Conservation (phyloP, 1,139 yeast genomes). For the Debaryomyces subglobosus region DNA sequence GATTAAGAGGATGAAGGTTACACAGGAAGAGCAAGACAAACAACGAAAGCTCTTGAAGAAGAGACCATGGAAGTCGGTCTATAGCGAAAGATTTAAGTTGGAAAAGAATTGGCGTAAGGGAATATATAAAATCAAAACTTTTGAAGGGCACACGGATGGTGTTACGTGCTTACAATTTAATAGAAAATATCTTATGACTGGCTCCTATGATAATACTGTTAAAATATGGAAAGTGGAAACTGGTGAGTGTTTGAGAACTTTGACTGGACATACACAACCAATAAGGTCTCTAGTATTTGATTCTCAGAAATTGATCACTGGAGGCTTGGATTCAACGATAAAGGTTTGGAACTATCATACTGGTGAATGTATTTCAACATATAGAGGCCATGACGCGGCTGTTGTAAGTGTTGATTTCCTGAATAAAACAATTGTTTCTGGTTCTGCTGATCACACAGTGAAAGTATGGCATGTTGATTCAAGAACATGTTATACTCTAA, state of each 20-base stretch:
- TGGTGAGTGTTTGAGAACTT: slow-evolving; percentile 74
- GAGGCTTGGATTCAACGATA: slow-evolving; percentile 87
- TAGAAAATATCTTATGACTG: slow-evolving; percentile 79
- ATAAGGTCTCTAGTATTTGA: slow-evolving; percentile 85
- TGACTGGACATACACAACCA: slow-evolving; percentile 84
- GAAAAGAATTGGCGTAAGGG: slow-evolving; percentile 97
- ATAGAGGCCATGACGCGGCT: slow-evolving; percentile 77
- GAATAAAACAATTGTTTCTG: slow-evolving; percentile 84
- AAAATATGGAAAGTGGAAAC: slow-evolving; percentile 88
- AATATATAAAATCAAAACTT: slow-evolving; percentile 60
- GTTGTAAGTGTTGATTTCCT: slow-evolving; percentile 81
- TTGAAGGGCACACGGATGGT: slow-evolving; percentile 87
- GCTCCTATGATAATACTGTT: slow-evolving; percentile 86
- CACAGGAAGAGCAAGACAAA: slow-evolving; percentile 12
- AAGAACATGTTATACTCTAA: slow-evolving; percentile 84
- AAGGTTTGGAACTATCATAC: slow-evolving; percentile 96
- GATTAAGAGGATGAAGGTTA: slow-evolving; percentile 14
- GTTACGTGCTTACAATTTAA: slow-evolving; percentile 82
- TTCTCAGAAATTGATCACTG: slow-evolving; percentile 84
- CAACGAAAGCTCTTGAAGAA: slow-evolving; percentile 24
- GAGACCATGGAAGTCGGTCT: slow-evolving; percentile 95
- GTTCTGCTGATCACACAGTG: slow-evolving; percentile 88
- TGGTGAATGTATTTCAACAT: slow-evolving; percentile 91
- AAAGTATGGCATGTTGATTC: slow-evolving; percentile 97
- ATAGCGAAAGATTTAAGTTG: slow-evolving; percentile 84